These are phyloP conservation scores for Fulvia fulva DNA, from an alignment of 2,329 filamentous ascomycete genomes.

Conservation along the genomic window DNA sequence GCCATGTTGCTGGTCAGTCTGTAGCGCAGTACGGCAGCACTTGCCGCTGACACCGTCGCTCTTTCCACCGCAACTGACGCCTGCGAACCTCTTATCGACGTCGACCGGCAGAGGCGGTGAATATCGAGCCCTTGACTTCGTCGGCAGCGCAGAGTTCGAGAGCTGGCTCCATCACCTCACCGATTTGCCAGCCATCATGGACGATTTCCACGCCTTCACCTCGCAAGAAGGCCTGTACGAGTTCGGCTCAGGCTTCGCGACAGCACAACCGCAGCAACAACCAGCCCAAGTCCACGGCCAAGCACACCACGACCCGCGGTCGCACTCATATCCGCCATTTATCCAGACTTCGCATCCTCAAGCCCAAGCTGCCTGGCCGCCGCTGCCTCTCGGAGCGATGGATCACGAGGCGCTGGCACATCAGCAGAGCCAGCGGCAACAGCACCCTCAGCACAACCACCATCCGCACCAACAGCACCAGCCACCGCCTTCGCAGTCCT, in stretches of 20 bases:
- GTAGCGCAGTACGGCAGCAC: not conserved
- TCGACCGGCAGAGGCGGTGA: not conserved
- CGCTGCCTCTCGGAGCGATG: conserved; percentile 24
- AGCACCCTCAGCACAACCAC: conserved; percentile 23
- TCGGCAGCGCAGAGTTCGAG: not conserved
- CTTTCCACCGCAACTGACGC: not conserved
- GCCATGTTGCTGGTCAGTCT: not conserved
- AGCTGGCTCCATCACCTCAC: conserved; percentile 55
- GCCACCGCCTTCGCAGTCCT: conserved; percentile 15
- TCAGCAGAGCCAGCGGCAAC: conserved; percentile 20
- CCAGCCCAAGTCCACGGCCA: conserved; percentile 28
- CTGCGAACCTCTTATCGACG: not conserved
- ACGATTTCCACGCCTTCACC: conserved; percentile 38
- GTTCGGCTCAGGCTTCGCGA: conserved; percentile 30
- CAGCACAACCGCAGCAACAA: conserved; percentile 9
- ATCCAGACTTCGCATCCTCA: conserved; percentile 9
- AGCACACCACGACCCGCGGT: conserved; percentile 27
- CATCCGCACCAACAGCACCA: conserved; percentile 12
- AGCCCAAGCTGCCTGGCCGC: conserved; percentile 11
- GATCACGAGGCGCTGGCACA: conserved; percentile 21
- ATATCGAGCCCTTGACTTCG: not conserved
- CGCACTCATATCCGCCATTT: conserved; percentile 28
- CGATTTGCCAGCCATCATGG: conserved; percentile 33
- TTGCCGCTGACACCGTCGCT: conserved; percentile 4
- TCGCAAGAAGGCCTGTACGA: conserved; percentile 38